A percentile compares a stretch with the other conserved stretches of the same genome.
These are phyloP conservation scores for Lipomyces orientalis DNA, from an alignment of 805 yeast genomes.

Conservation along the genomic window DNA sequence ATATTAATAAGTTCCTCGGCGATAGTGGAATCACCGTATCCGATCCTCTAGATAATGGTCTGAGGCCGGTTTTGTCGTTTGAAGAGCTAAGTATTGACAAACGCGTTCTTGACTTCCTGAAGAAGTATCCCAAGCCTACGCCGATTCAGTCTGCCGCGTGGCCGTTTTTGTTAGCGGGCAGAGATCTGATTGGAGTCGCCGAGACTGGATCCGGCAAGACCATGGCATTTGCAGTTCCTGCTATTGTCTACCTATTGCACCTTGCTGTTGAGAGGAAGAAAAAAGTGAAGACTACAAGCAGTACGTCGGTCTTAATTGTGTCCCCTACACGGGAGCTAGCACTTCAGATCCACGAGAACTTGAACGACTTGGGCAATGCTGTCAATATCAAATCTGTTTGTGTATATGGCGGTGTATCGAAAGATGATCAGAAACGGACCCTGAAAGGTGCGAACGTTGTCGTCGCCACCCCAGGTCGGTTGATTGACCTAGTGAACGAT, in stretches of 20 bases:
- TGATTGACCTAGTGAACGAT: slow-evolving; percentile 87
- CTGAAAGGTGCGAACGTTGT: slow-evolving; percentile 72
- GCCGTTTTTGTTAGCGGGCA: slow-evolving; percentile 81
- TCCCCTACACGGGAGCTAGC: slow-evolving; percentile 99
- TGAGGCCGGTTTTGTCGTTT: slow-evolving; percentile 76
- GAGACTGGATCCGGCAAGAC: slow-evolving; percentile 99
- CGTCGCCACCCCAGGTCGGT: slow-evolving; percentile 98
- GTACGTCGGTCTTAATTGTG: slow-evolving; percentile 77
- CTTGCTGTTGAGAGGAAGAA: slow-evolving; percentile 37
- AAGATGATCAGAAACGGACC: slow-evolving; percentile 82
- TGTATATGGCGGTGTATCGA: slow-evolving; percentile 96
- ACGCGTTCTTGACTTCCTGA: slow-evolving; percentile 63
- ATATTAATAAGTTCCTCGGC: slow-evolving; percentile 64
- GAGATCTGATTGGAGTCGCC: slow-evolving; percentile 95
- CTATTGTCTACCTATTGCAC: slow-evolving; percentile 70
- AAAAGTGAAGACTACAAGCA: slow-evolving; percentile 46
- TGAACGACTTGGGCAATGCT: slow-evolving; percentile 63
- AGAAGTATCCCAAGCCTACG: slow-evolving; percentile 85
- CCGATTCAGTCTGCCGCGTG: slow-evolving; percentile 95
- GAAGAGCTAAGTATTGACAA: slow-evolving; percentile 60
- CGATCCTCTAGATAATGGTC: slow-evolving; percentile 58
- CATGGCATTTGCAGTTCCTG: slow-evolving; percentile 96
- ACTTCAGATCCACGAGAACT: slow-evolving; percentile 86
- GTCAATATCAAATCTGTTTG: slow-evolving; percentile 76
- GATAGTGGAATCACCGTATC: slow-evolving; percentile 82